Conservation (phyloP, 2,329 filamentous ascomycete species). For the Paraphoma sp. region DNA sequence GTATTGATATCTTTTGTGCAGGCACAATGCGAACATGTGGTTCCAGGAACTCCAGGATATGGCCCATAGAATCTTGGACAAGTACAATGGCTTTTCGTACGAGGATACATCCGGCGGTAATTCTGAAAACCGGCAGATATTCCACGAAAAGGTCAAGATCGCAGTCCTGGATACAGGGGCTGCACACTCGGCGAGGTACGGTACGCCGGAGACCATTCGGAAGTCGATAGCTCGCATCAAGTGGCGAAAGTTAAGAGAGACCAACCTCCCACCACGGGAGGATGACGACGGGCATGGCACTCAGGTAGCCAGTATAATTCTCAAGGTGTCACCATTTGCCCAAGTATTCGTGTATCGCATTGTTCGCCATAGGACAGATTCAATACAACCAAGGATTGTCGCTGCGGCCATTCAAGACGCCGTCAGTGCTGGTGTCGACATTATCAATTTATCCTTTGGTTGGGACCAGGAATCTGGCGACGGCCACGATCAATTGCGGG, state of each 20-base stretch:
- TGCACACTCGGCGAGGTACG: neutral
- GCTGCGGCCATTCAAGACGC: slow-evolving; percentile 16
- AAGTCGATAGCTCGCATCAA: neutral
- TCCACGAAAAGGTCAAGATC: slow-evolving; percentile 5
- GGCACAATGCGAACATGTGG: slow-evolving; percentile 1
- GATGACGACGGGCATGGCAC: slow-evolving; percentile 18
- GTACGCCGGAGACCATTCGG: neutral
- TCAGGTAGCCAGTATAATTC: slow-evolving; percentile 11
- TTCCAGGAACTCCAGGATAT: neutral
- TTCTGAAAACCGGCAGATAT: neutral
- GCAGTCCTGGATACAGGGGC: slow-evolving; percentile 11
- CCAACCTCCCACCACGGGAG: neutral
- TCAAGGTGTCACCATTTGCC: slow-evolving; percentile 17
- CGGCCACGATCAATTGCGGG: neutral
- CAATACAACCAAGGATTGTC: slow-evolving; percentile 2
- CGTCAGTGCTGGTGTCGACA: slow-evolving; percentile 16
- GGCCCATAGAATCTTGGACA: slow-evolving; percentile 3
- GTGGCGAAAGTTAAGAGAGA: neutral
- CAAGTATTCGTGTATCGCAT: slow-evolving; percentile 14
- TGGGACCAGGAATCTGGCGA: slow-evolving; percentile 4
- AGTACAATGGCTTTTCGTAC: neutral
- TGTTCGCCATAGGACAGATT: neutral
- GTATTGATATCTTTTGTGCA: neutral
- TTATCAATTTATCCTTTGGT: slow-evolving; percentile 19
- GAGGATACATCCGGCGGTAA: neutral